Evolutionary conservation across 192 early-diverging fungal genomes (phyloP).

Genomic region (Dissophora globulifera): DNA sequence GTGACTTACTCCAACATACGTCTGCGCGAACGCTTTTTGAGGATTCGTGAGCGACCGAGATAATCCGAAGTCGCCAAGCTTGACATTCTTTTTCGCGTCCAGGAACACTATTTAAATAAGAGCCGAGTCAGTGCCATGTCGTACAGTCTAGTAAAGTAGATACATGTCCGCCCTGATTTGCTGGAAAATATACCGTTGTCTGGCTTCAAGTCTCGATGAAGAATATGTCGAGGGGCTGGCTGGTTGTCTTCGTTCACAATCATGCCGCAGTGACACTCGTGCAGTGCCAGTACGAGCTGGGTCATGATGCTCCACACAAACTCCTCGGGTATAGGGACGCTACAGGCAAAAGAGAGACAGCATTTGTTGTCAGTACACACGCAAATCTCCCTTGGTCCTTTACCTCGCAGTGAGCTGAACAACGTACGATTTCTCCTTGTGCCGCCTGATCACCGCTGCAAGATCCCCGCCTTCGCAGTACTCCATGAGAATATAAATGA

Average conservation of each 20-base stretch:
- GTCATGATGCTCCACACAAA: constrained; percentile 74
- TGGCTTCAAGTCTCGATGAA: constrained; percentile 82
- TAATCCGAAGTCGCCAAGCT: constrained; percentile 83
- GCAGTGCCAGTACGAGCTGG: constrained; percentile 72
- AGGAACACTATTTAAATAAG: constrained; percentile 65
- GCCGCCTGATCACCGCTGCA: constrained; percentile 70
- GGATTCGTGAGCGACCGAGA: constrained; percentile 68
- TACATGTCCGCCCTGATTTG: too few species aligned
- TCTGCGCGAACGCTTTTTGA: constrained; percentile 74
- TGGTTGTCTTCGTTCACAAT: constrained; percentile 34
- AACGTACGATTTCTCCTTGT: constrained; percentile 64
- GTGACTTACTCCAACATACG: constrained; percentile 75
- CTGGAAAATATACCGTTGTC: constrained; percentile 81
- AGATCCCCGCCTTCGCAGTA: constrained; percentile 83
- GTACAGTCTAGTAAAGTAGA: not conserved
- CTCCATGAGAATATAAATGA: constrained; percentile 85
- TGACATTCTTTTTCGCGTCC: constrained; percentile 72
- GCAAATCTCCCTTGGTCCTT: too few species aligned
- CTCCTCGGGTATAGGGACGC: constrained; percentile 68
- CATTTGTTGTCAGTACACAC: too few species aligned
- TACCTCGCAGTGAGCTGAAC: too few species aligned
- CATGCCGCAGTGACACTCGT: constrained; percentile 74
- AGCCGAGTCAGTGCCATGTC: not conserved
- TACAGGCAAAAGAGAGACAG: too few species aligned
- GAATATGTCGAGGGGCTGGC: constrained; percentile 55